phyloP scores from a whole-genome alignment of 495 filamentous ascomycete species.

The Penicilliopsis zonata region DNA sequence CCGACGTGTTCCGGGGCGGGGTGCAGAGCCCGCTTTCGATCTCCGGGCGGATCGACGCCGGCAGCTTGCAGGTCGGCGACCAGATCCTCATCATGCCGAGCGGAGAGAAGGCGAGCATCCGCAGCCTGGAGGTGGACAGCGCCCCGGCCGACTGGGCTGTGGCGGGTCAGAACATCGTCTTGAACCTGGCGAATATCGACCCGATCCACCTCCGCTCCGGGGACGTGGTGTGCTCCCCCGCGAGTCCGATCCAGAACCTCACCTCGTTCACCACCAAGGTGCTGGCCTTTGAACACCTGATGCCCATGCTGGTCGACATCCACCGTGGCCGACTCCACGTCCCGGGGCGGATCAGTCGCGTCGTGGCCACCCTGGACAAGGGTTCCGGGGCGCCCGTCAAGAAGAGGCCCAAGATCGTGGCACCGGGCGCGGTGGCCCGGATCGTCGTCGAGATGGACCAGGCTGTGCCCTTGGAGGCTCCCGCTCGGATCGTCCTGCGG shows the following conservation, averaged over 20 bases:
- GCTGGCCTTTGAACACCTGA: conserved; percentile 76
- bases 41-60: conserved; percentile 76
- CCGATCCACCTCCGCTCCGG: conserved; percentile 68
- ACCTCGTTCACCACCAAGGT: conserved; percentile 69
- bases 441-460: conserved; percentile 61
- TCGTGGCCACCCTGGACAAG: conserved; percentile 69
- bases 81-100: conserved; percentile 67
- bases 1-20: conserved; percentile 70
- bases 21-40: conserved; percentile 64
- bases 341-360: conserved; percentile 55
- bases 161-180: conserved; percentile 78
- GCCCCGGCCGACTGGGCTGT: conserved; percentile 78
- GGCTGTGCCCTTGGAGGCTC: conserved; percentile 67
- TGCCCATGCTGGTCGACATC: conserved; percentile 81
- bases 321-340: conserved; percentile 75
- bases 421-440: conserved; percentile 55
- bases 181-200: conserved; percentile 82
- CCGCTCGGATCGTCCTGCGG: conserved; percentile 68
- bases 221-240: conserved; percentile 68
- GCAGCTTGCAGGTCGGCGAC: conserved; percentile 74
- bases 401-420: conserved; percentile 74
- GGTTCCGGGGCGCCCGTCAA: conserved; percentile 52
- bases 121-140: conserved; percentile 61
- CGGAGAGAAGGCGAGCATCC: conserved; percentile 65
- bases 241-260: conserved; percentile 53